phyloP scores from a whole-genome alignment of 176 grass and related monocot genomes.

The Aegilops longissima region DNA sequence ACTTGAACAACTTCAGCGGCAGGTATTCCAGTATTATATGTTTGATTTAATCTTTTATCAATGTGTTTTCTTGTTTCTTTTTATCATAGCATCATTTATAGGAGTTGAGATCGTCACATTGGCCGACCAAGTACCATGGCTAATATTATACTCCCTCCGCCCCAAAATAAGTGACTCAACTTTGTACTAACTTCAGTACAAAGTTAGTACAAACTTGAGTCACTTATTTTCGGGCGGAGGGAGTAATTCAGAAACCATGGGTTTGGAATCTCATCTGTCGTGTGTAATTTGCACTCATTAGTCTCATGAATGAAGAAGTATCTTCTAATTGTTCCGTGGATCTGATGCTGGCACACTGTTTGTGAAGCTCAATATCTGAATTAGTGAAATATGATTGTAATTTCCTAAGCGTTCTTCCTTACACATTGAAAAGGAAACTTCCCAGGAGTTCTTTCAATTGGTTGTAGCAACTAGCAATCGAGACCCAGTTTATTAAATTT shows the following conservation, averaged over 20 bases:
- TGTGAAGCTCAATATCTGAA: conserved; percentile 7
- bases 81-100: not conserved
- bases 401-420: not conserved
- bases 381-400: not conserved
- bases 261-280: conserved; percentile 10
- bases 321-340: not conserved
- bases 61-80: not conserved
- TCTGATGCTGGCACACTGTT: not conserved
- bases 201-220: too few relatives aligned
- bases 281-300: not conserved
- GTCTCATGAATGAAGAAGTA: not conserved
- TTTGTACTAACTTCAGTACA: too few relatives aligned
- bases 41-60: conserved; percentile 9
- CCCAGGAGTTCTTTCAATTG: not conserved
- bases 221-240: too few relatives aligned
- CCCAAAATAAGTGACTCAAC: too few relatives aligned
- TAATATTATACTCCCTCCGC: not conserved
- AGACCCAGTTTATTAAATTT: not conserved
- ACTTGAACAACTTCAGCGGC: conserved; percentile 96
- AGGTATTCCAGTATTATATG: conserved; percentile 49
- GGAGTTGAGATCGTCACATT: not conserved
- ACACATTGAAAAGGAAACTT: not conserved
- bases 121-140: not conserved
- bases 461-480: not conserved
- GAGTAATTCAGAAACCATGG: not conserved